Evolutionary conservation across 2,329 filamentous ascomycete genomes (phyloP).

Genomic region (Neobulgaria alba): DNA sequence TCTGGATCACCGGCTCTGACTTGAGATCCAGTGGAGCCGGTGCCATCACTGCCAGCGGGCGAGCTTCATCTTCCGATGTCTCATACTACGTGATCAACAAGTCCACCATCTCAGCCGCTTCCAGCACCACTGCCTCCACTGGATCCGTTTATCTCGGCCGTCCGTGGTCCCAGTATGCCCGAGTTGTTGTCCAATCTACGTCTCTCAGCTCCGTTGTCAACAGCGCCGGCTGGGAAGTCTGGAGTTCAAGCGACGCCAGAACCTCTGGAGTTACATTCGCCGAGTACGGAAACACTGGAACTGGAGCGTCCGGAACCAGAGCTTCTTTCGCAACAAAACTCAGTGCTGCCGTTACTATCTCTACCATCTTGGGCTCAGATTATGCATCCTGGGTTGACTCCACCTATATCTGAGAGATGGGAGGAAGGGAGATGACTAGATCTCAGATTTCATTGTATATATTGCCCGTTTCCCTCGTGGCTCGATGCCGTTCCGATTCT

Average conservation of each 20-base stretch:
- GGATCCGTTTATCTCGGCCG: slow-evolving; percentile 42
- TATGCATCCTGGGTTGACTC: slow-evolving; percentile 37
- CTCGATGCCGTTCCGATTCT: not conserved
- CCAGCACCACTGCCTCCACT: slow-evolving; percentile 29
- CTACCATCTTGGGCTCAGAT: slow-evolving; percentile 36
- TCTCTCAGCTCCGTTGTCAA: slow-evolving; percentile 42
- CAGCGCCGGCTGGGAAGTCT: slow-evolving; percentile 40
- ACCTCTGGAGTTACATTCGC: slow-evolving; percentile 41
- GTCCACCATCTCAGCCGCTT: slow-evolving; percentile 36
- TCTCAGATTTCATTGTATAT: slow-evolving; percentile 8
- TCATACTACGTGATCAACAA: slow-evolving; percentile 50
- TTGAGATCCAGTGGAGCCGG: slow-evolving; percentile 39
- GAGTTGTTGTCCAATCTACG: slow-evolving; percentile 43
- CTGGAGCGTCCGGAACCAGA: slow-evolving; percentile 39
- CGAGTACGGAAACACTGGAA: slow-evolving; percentile 46
- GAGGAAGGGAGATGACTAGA: not conserved
- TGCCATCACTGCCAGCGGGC: slow-evolving; percentile 39
- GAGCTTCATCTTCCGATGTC: slow-evolving; percentile 30
- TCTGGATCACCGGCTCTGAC: slow-evolving; percentile 43
- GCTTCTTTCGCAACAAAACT: slow-evolving; percentile 38
- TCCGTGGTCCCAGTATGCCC: slow-evolving; percentile 42
- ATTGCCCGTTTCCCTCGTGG: not conserved
- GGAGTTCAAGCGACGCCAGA: slow-evolving; percentile 34
- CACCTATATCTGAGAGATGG: slow-evolving; percentile 29
- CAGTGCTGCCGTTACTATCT: slow-evolving; percentile 34